Base-by-base conservation (phyloP, 129 eudicot species). In the Calendula officinalis region DNA sequence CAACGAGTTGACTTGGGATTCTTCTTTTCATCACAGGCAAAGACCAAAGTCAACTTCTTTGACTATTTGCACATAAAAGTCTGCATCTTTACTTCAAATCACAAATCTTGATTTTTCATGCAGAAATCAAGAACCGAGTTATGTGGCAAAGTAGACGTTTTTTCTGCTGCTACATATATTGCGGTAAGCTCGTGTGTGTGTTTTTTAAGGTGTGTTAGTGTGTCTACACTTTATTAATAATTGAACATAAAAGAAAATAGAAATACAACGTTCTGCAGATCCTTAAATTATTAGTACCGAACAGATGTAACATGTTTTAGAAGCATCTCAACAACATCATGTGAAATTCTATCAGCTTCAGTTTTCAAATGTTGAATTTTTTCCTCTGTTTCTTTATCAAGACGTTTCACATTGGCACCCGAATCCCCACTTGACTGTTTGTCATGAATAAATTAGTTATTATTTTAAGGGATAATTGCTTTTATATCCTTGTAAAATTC, bases 321-420 rank as follows among this genome's bases (percentile, higher is more conserved):
- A 69, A 88, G 92, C 92, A 88, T 84, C 56, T 79, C 75, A 59
- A 84, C 82, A 54, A 88, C 89, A 38, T 82, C 89, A 35, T 73
- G 77, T 49, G 96, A 84, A 55, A 88, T 88, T 62, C 77, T 79
- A 49, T 75, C 59, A 6, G 92, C 77, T 62, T 88, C 84, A 3
- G 68, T 32, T 70, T 82, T 84, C 62, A 88, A 70, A 34, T 84
- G 82, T 8, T 75, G 63, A 64, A 88, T 84, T 75, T 84, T 88
- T 52, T 45, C 82, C n/a, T 69, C 81, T 1, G 96, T 88, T 80
- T 88, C 96, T 69, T 71, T 70, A 41, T 88, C 96, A 2, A 88
- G 86, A 13, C 89, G 96, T 77, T 82, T 88, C 62, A 88, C 96
- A 49, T 84, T 88, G 38, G 92, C 96, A 72, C 92, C 86, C n/a